Base-by-base conservation (phyloP, 768 basidiomycete genomes). In the Mrakia blollopis region DNA sequence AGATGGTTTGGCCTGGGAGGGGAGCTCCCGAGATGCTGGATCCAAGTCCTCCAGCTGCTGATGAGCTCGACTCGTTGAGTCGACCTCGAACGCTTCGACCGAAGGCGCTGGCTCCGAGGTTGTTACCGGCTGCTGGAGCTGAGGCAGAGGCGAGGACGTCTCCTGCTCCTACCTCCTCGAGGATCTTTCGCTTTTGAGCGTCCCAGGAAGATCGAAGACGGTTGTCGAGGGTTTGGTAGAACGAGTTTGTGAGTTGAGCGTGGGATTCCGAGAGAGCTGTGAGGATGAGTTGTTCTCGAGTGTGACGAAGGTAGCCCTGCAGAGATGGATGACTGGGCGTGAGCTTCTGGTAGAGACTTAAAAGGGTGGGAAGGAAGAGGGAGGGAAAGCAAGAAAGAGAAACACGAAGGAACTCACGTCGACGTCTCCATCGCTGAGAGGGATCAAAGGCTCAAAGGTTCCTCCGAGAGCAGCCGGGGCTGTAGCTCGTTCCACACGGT, bases 271-370 rank as follows among this genome's bases (percentile, higher is more conserved):
- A 94, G 74, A 98, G 94, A 1, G 94, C 93, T 2, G 92, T 92
- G 76, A 96, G 93, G 74, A 98, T 89, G 79, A 92, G 93, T 83
- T 95, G 94, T 82, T 98, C 94, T 81, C 96, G 93, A 0, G 92
- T 92, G 83, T 94, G 92, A n/a, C 92, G 91, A 32, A 96, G 89
- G 82, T 92, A 95, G n/a, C 93, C 93, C 80, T 81, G 74, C 23
- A 35, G 32, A 28, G 25, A 30, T 65, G 25, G 32, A n/a, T 1
- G 28, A 32, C 18, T n/a, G 61, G 10, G 39, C 3, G 35, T n/a
- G 16, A 50, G 47, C 18, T 50, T 50, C 2, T 25, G 21, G n/a
- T n/a, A 25, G 41, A 11, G 23, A 61, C 16, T 28, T 35, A n/a
- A 16, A 74, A 21, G 41, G 9, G 8, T 65, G n/a, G 30, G 73